These are phyloP conservation scores for Chiua virens DNA, from an alignment of 768 basidiomycete genomes.

Conservation along the genomic window DNA sequence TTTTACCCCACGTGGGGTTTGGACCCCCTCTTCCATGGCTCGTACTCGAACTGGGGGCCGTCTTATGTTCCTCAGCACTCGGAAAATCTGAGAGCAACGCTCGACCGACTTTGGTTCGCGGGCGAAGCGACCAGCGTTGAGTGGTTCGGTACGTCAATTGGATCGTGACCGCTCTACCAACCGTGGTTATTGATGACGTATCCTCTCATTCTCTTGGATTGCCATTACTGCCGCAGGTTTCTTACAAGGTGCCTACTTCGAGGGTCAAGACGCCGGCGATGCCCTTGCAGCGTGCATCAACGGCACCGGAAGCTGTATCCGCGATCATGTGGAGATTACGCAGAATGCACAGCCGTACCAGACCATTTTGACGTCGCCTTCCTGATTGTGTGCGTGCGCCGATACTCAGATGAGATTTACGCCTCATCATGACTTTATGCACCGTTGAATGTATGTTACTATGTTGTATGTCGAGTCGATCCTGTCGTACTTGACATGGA, in stretches of 20 bases:
- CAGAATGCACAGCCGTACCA: slow-evolving; percentile 33
- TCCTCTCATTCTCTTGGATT: too few relatives aligned
- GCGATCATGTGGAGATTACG: slow-evolving; percentile 31
- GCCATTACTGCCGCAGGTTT: slow-evolving; percentile 37
- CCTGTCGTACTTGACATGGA: too few relatives aligned
- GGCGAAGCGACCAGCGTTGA: slow-evolving; percentile 60
- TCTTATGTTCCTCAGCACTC: slow-evolving; percentile 54
- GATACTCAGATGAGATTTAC: too few relatives aligned
- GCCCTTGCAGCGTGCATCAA: slow-evolving; percentile 43
- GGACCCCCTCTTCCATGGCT: slow-evolving; percentile 44
- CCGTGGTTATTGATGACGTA: background rate
- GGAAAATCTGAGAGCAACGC: slow-evolving; percentile 54
- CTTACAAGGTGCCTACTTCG: slow-evolving; percentile 59
- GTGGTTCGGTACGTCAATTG: slow-evolving; percentile 51
- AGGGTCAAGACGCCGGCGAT: slow-evolving; percentile 44
- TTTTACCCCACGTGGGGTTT: slow-evolving; percentile 54
- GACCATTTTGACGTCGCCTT: background rate
- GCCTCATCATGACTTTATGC: too few relatives aligned
- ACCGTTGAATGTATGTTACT: too few relatives aligned
- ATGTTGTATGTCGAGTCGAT: too few relatives aligned
- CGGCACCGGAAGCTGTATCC: slow-evolving; percentile 18
- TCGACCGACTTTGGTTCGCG: slow-evolving; percentile 58
- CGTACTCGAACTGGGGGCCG: slow-evolving; percentile 72
- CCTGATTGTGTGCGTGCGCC: too few relatives aligned
- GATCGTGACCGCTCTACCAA: background rate